Conservation (phyloP, 495 filamentous ascomycete species). For the Halenospora varia region DNA sequence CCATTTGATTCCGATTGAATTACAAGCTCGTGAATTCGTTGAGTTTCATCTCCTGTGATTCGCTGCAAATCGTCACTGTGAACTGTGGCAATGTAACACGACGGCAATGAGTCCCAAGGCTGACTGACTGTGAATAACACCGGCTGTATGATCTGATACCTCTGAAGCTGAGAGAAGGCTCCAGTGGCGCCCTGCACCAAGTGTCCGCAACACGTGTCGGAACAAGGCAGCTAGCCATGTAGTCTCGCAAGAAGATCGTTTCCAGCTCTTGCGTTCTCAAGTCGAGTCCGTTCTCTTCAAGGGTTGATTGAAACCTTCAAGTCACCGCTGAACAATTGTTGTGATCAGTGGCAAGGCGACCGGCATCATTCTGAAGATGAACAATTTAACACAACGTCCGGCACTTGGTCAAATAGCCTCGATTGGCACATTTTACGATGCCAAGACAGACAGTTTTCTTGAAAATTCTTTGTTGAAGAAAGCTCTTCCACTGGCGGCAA, state of each 20-base stretch:
- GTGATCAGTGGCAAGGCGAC: neutral
- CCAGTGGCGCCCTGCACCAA: neutral
- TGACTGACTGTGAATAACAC: too few species aligned
- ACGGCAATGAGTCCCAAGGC: too few species aligned
- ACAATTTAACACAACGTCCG: neutral
- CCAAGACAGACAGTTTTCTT: conserved; percentile 8
- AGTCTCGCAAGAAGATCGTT: neutral
- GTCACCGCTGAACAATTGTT: too few species aligned
- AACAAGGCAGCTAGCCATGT: neutral
- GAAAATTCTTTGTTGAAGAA: neutral
- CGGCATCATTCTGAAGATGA: neutral
- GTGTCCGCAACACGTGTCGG: neutral
- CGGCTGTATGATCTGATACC: too few species aligned
- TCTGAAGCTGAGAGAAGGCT: neutral
- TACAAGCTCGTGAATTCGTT: too few species aligned
- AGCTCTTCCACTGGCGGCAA: neutral
- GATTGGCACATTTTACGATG: conserved; percentile 17
- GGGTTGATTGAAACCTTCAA: too few species aligned
- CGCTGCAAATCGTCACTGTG: too few species aligned
- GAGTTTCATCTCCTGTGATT: too few species aligned
- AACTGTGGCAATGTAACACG: too few species aligned
- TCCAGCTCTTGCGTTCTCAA: too few species aligned
- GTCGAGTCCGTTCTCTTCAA: too few species aligned
- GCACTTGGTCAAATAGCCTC: conserved; percentile 12
- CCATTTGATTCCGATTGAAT: too few species aligned